A percentile compares a stretch with the other conserved stretches of the same genome.
These are phyloP conservation scores for Medicago arabica DNA, from an alignment of 306 rosid species.

Conservation along the genomic window DNA sequence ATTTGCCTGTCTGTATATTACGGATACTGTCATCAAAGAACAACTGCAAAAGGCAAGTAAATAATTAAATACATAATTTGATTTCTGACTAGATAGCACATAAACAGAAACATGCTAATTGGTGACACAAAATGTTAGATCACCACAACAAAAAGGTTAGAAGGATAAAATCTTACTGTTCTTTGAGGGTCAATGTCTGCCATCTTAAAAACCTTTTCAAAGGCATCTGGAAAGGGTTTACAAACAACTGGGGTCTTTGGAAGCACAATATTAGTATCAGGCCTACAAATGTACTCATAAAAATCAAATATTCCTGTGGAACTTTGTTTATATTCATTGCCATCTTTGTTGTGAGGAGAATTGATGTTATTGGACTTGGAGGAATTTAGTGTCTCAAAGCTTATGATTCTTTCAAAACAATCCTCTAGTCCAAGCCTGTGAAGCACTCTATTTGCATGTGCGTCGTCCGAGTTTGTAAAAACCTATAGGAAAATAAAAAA, in stretches of 20 bases:
- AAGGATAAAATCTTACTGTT: conserved; percentile 82
- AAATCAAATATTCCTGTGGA: conserved; percentile 44
- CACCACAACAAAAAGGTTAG: conserved; percentile 14
- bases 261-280: conserved; percentile 49
- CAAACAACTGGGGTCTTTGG: conserved; percentile 73
- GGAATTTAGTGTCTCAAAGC: conserved; percentile 84
- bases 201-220: conserved; percentile 65
- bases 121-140: not conserved
- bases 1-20: conserved; percentile 67
- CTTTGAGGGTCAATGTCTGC: conserved; percentile 67
- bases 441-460: conserved; percentile 68
- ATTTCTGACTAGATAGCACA: conserved; percentile 1
- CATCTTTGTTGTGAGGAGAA: conserved; percentile 32
- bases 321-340: conserved; percentile 27
- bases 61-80: not conserved
- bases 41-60: conserved; percentile 50
- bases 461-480: conserved; percentile 73
- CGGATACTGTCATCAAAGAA: conserved; percentile 85
- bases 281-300: conserved; percentile 45
- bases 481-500: conserved; percentile 45
- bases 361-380: conserved; percentile 15
- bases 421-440: conserved; percentile 85
- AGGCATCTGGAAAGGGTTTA: conserved; percentile 77
- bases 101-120: conserved; percentile 3
- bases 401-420: conserved; percentile 76